Base-by-base conservation (phyloP, 768 basidiomycete genomes). In the Chiua virens region DNA sequence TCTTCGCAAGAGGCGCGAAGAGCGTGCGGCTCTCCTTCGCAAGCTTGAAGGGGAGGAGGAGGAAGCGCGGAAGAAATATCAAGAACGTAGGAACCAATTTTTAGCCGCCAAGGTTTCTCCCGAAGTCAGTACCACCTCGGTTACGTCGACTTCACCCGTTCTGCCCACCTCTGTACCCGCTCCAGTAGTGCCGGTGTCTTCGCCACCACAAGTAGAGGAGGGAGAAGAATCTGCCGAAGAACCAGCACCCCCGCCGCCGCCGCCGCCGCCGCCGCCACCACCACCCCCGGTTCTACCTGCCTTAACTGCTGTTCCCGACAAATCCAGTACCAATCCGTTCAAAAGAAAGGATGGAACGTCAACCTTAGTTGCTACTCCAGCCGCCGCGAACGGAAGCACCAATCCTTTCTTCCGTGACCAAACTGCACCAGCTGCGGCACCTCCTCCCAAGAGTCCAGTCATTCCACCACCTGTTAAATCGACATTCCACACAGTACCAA, bases 281-380 rank as follows among this genome's bases (percentile, higher is more conserved):
- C n/a, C n/a, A n/a, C n/a, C n/a, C n/a, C n/a, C 71, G 7, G 54
- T 62, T 1, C 59, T 65, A 0, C 61, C 72, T 28, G 51, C 64
- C 30, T 40, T 66, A 7, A 57, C 61, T 30, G 63, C 76, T 35
- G 47, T 47, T 18, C 45, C 66, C 2, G 76, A 81, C 35, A 84
- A 83, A 58, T 74, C 82, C 5, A 77, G 75, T 45, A 90, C 82
- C 9, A 94, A 94, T 67, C 92, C 92, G 0, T 95, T 95, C 67
- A 88, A 37, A 77, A 82, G 56, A 78, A 79, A 50, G 77, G 78
- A 74, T 11, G 70, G 72, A 5, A 60, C 62, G 0, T 54, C 73
- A 18, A 43, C 71, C 32, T 53, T 74, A 2, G 58, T 49, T 25
- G 17, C 50, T 5, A 21, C 57, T 28, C 25, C 52, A 8, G 8